Base-by-base conservation (phyloP, 2,329 filamentous ascomycete genomes). In the Rutstroemia sydowiana region DNA sequence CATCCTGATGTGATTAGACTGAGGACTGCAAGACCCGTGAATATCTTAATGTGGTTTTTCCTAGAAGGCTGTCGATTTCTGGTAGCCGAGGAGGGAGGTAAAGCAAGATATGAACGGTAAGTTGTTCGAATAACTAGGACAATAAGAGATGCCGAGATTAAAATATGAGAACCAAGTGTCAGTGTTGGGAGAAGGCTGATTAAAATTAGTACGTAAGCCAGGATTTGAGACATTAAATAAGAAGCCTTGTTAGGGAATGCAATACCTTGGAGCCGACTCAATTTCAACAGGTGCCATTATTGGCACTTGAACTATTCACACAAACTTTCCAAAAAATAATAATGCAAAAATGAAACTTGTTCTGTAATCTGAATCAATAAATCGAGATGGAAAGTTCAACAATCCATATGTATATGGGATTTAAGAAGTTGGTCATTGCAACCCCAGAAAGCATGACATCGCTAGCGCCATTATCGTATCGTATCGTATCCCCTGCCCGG, bases 1-100 rank as follows among this genome's bases (percentile, higher is more conserved):
- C 73, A 75, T 3, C 67, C 67, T 4, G 74, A 71, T 1, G 69
- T 63, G 1, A 63, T 63, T 23, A 79, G 61, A 50, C 75, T 76
- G n/a, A 72, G 51, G 21, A 70, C 45, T 5, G 74, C 71, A n/a
- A 79, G 66, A 21, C 65, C 46, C 0, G 69, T 65, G 63, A 79
- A 77, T 20, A 70, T 47, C 14, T 64, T 63, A 20, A 67, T 57
- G 45, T 68, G 56, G 9, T 47, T 56, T 52, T 53, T 60, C 41
- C 68, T 59, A 21, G 61, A 57, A 40, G 56, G 55, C 41, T 65
- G 53, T 32, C 68, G 65, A 51, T 62, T 57, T 45, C 69, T 60
- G 28, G 69, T 70, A n/a, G 65, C 63, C 54, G 69, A 67, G 3
- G 68, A 65, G 9, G 69, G 67, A 16, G 64, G 62, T 31, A 70